phyloP scores from a whole-genome alignment of 805 yeast genomes.

The Myxozyma lipomycoides region DNA sequence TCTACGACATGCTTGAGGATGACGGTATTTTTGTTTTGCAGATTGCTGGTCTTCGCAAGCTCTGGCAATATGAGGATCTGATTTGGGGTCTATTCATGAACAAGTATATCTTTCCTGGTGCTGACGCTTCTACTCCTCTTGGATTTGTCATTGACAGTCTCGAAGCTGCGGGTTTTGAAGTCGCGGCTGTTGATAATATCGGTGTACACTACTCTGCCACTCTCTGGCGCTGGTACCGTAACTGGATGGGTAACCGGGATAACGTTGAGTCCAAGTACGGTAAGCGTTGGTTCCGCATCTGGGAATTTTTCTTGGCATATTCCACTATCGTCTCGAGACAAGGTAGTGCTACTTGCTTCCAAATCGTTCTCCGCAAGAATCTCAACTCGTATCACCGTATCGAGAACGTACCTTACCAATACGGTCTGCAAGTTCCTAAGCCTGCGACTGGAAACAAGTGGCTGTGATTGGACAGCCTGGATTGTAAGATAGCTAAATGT shows the following conservation, averaged over 20 bases:
- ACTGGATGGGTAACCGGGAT: conserved; percentile 84
- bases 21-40: conserved; percentile 86
- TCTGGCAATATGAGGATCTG: conserved; percentile 92
- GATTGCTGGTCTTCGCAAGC: conserved; percentile 84
- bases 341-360: conserved; percentile 90
- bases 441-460: conserved; percentile 31
- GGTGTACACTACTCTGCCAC: conserved; percentile 93
- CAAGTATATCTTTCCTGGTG: conserved; percentile 95
- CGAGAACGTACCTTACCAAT: conserved; percentile 73
- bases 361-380: conserved; percentile 86
- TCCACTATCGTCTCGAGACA: conserved; percentile 85
- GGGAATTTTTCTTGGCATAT: conserved; percentile 83
- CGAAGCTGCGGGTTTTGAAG: conserved; percentile 83
- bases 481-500: no score
- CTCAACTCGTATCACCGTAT: conserved; percentile 78
- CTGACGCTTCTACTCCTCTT: conserved; percentile 92
- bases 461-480: no score
- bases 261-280: conserved; percentile 77
- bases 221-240: conserved; percentile 89
- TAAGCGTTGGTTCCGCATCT: conserved; percentile 82
- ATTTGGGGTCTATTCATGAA: conserved; percentile 95
- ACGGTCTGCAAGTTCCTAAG: conserved; percentile 54
- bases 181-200: conserved; percentile 76
- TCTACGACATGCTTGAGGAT: conserved; percentile 81
- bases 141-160: conserved; percentile 72